A percentile compares a stretch with the other conserved stretches of the same genome.
phyloP scores from a whole-genome alignment of 2,329 filamentous ascomycete species.

The Ceratocystis variospora region DNA sequence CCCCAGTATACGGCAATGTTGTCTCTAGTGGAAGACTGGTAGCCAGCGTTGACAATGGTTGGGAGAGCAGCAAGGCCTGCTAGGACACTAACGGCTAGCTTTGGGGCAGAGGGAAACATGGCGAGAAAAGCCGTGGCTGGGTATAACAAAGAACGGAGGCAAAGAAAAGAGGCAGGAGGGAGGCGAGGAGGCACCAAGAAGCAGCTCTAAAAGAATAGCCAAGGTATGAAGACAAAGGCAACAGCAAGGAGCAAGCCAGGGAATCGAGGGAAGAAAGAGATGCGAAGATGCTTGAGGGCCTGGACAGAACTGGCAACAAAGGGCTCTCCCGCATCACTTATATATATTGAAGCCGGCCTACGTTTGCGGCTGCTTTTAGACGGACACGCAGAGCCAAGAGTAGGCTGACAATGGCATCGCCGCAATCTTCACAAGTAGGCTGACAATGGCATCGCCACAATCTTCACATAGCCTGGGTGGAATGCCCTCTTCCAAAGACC shows the following conservation, averaged over 20 bases:
- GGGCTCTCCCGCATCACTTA: background rate
- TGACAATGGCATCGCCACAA: too few relatives aligned
- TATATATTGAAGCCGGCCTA: background rate
- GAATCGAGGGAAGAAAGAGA: background rate
- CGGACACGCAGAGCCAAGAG: background rate
- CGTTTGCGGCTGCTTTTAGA: background rate
- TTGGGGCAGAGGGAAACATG: background rate
- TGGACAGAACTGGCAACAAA: background rate
- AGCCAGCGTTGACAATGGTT: slow-evolving; percentile 28
- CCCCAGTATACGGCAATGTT: slow-evolving; percentile 59
- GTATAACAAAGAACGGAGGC: background rate
- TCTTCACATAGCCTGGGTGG: too few relatives aligned
- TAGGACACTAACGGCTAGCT: background rate
- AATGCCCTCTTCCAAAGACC: background rate
- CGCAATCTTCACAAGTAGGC: too few relatives aligned
- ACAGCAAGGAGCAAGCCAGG: background rate
- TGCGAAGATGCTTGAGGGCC: background rate
- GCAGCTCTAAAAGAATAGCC: background rate
- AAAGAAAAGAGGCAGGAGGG: background rate
- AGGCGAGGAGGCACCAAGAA: background rate
- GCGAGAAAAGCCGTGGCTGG: background rate
- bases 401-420: background rate
- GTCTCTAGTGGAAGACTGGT: slow-evolving; percentile 29
- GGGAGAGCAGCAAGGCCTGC: slow-evolving; percentile 22
- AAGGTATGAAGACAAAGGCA: background rate